Evolutionary conservation across 208 protist species (phyloP), one percentile per base, ranked within the genome.

Genomic region (Crithidia brevicula): DNA sequence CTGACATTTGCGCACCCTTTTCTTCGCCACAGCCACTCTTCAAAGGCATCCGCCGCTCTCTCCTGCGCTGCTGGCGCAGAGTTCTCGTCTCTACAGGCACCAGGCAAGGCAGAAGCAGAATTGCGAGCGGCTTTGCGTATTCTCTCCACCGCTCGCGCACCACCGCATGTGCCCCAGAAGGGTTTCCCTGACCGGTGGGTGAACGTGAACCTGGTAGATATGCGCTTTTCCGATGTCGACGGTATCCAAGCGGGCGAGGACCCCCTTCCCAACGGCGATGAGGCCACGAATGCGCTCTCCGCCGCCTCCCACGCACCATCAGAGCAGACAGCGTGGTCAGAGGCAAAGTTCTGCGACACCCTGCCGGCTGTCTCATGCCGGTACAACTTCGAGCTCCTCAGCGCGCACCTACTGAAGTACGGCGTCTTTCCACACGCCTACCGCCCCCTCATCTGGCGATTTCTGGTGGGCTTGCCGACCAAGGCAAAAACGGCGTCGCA

Each of bases 361-460:
- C 59, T 85, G 16, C 64, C 49, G 18, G 54, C 76, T 2, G 42
- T 54, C 33, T 82, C 76, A 0, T 82, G 72, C 11, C 59, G 40
- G 53, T 83, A 87, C 43, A 96, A 97, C 71, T 76, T 93, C 69
- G 64, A 75, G 8, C 82, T 83, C 23, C 79, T 97, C 42, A 77
- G 82, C 5, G 61, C 56, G 49, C 65, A 92, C 62, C 67, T 97
- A 20, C 11, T 72, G 18, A 60, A 69, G 31, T 88, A 91, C 73
- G 93, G 93, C 27, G 36, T 81, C 15, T 97, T 93, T 60, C 93
- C 93, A 3, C 67, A 73, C 2, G 30, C 68, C 22, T 94, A 89
- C 64, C 82, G 91, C 16, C 54, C 85, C 0, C 50, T 81, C 11
- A 85, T 89, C 30, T 97, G 93, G 91, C 82, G 88, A 4, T 97